A percentile compares a stretch with the other conserved stretches of the same genome.
These are phyloP conservation scores for Kwoniella dendrophila DNA, from an alignment of 768 basidiomycete genomes.

Conservation along the genomic window DNA sequence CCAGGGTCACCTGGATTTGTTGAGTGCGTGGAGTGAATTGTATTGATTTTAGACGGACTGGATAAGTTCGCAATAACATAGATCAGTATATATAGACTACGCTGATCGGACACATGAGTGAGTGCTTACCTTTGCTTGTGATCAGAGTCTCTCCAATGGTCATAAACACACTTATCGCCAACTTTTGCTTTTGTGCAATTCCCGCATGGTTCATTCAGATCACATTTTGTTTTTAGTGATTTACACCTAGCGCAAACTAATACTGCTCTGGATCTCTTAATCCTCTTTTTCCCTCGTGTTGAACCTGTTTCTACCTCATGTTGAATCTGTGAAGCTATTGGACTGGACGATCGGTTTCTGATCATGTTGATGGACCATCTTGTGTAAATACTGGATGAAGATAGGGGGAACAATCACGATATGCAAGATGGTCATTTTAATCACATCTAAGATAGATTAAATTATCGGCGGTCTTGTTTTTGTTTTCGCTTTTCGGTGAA, in stretches of 20 bases:
- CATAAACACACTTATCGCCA: conserved; percentile 12
- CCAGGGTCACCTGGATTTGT: background rate
- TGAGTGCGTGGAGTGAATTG: background rate
- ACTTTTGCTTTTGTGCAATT: conserved; percentile 15
- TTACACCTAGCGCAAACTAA: conserved; percentile 21
- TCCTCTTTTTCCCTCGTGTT: background rate
- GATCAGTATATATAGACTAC: too few relatives aligned
- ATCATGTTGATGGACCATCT: background rate
- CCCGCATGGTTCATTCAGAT: conserved; percentile 12
- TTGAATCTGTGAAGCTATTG: background rate
- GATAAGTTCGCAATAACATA: too few relatives aligned
- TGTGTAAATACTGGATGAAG: too few relatives aligned
- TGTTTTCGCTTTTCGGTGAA: too few relatives aligned
- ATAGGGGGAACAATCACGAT: too few relatives aligned
- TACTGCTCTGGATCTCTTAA: conserved; percentile 17
- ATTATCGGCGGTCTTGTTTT: too few relatives aligned
- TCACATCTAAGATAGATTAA: too few relatives aligned
- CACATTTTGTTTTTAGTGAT: conserved; percentile 19
- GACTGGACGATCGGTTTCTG: background rate
- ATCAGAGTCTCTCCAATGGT: conserved; percentile 18
- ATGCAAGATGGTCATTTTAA: too few relatives aligned
- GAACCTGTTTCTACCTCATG: too few relatives aligned
- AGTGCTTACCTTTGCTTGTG: too few relatives aligned
- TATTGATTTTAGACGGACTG: background rate
- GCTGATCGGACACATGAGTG: too few relatives aligned